These are phyloP conservation scores for Lablab purpureus DNA, from an alignment of 306 rosid genomes.

Conservation along the genomic window DNA sequence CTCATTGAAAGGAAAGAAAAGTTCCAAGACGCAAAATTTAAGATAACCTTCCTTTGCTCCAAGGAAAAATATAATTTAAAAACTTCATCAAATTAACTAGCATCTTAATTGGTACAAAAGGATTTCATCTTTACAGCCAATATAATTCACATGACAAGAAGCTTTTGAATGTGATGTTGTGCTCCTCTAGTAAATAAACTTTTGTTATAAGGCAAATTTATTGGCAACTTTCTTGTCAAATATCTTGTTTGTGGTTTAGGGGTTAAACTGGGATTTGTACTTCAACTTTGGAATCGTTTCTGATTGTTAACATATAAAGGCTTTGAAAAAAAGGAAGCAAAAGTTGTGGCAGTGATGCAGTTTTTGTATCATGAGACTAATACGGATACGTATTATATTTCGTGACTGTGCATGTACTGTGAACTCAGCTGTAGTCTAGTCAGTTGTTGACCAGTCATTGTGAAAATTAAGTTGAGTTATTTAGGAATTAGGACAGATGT, in stretches of 20 bases:
- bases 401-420: not conserved
- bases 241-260: conserved; percentile 16
- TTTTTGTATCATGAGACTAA: conserved; percentile 5
- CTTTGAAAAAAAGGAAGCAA: not conserved
- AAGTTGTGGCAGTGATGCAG: conserved; percentile 4
- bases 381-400: not conserved
- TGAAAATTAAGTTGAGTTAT: not conserved
- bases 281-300: conserved; percentile 23
- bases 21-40: not conserved
- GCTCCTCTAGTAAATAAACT: conserved; percentile 81
- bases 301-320: conserved; percentile 6
- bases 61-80: conserved; percentile 15
- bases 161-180: conserved; percentile 80
- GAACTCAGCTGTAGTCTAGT: not conserved
- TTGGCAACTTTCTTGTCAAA: not conserved
- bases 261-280: not conserved
- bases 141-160: conserved; percentile 31
- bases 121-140: conserved; percentile 35
- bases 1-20: conserved; percentile 10
- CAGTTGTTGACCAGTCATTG: not conserved
- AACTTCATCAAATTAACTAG: conserved; percentile 34
- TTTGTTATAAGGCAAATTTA: not conserved
- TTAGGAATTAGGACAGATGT: not conserved
- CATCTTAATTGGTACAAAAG: conserved; percentile 20
- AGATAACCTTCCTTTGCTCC: conserved; percentile 10